Conservation (phyloP, 768 basidiomycete species). For the Arthromyces matolae region DNA sequence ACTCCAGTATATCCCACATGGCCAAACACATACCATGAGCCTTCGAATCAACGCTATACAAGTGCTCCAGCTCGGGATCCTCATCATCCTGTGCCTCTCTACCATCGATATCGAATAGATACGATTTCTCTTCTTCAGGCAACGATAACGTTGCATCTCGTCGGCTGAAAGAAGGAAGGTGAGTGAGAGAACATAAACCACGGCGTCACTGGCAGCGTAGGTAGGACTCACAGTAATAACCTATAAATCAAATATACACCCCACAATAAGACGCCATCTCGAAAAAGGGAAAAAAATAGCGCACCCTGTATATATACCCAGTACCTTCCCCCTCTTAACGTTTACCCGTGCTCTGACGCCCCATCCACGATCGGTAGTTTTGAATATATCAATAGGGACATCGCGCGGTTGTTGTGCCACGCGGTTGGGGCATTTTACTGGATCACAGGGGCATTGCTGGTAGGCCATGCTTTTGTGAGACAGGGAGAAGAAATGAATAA, state of each 20-base stretch:
- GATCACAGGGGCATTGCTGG: slow-evolving; percentile 44
- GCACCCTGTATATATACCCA: slow-evolving; percentile 71
- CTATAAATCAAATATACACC: slow-evolving; percentile 24
- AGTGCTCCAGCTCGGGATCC: slow-evolving; percentile 22
- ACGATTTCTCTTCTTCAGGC: slow-evolving; percentile 35
- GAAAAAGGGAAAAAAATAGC: slow-evolving; percentile 8
- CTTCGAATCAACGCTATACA: slow-evolving; percentile 56
- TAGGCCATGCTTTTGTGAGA: not conserved
- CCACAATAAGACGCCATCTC: not conserved
- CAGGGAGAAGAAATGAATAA: not conserved
- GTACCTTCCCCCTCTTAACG: slow-evolving; percentile 50
- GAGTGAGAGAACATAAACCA: not conserved
- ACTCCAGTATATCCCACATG: not conserved
- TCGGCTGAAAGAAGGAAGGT: slow-evolving; percentile 2
- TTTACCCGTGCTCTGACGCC: slow-evolving; percentile 48
- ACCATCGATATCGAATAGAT: slow-evolving; percentile 63
- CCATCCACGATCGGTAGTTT: slow-evolving; percentile 59
- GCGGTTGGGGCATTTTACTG: slow-evolving; percentile 48
- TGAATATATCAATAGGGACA: slow-evolving; percentile 61
- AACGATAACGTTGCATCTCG: slow-evolving; percentile 40
- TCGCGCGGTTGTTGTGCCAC: slow-evolving; percentile 58
- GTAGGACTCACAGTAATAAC: slow-evolving; percentile 39
- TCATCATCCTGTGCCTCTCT: slow-evolving; percentile 37
- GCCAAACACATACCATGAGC: slow-evolving; percentile 38
- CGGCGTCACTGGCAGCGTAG: not conserved